These are phyloP conservation scores for Fusarium sublunatum DNA, from an alignment of 2,329 filamentous ascomycete genomes.

Conservation along the genomic window DNA sequence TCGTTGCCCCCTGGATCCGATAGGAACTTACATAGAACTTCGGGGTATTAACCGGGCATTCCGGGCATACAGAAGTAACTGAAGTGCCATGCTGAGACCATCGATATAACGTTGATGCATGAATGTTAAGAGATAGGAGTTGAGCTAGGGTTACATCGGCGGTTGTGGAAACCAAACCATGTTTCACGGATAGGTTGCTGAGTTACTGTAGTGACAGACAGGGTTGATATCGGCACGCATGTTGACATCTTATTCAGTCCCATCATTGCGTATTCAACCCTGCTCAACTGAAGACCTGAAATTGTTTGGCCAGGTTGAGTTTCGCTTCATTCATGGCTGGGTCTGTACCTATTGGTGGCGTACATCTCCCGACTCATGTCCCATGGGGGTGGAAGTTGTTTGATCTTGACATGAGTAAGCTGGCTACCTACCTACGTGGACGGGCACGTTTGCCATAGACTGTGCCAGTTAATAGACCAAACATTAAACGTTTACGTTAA, in stretches of 20 bases:
- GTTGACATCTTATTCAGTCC: constrained; percentile 5
- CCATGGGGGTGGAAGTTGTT: constrained; percentile 5
- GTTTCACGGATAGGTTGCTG: constrained; percentile 32
- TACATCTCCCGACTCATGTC: constrained; percentile 2
- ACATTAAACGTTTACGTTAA: constrained; percentile 5
- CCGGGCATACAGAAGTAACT: background rate
- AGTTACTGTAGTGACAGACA: constrained; percentile 29
- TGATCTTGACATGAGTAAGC: constrained; percentile 14
- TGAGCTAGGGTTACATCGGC: constrained; percentile 19
- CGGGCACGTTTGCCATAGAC: constrained; percentile 3
- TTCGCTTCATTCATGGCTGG: constrained; percentile 9
- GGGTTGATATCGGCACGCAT: constrained; percentile 11
- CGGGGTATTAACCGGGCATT: background rate
- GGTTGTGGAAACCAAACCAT: constrained; percentile 14
- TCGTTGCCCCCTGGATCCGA: background rate
- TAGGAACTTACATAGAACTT: background rate
- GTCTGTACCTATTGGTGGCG: constrained; percentile 4
- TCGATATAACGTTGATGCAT: constrained; percentile 13
- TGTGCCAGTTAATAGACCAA: constrained; percentile 8
- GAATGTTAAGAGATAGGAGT: constrained; percentile 6
- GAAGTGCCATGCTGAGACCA: background rate
- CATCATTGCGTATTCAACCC: constrained; percentile 13
- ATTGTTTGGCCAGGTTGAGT: constrained; percentile 10
- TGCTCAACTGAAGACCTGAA: constrained; percentile 13
- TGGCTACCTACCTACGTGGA: constrained; percentile 4